Conservation (phyloP, 805 yeast species). For the Alloascoidea africana region DNA sequence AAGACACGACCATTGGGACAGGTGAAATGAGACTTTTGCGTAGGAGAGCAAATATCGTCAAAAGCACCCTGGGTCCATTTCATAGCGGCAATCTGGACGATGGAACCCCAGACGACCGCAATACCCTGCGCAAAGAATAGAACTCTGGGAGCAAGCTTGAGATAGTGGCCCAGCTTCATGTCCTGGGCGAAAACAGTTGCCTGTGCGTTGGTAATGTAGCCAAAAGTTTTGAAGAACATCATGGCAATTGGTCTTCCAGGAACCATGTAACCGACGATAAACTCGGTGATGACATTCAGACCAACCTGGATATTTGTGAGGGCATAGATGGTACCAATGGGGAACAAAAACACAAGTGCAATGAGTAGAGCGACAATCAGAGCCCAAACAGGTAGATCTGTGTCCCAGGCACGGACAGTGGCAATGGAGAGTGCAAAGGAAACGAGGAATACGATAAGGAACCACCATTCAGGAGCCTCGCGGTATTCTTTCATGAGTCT, state of each 20-base stretch:
- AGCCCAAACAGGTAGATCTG: constrained; percentile 48
- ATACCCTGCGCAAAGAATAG: constrained; percentile 35
- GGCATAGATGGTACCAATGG: constrained; percentile 46
- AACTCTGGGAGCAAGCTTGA: constrained; percentile 47
- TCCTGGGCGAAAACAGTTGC: constrained; percentile 39
- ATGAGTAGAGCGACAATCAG: constrained; percentile 40
- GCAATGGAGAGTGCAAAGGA: constrained; percentile 31
- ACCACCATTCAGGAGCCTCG: constrained; percentile 59
- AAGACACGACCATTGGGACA: constrained; percentile 31
- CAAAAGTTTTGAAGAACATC: constrained; percentile 46
- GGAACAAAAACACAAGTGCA: constrained; percentile 39
- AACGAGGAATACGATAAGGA: constrained; percentile 24
- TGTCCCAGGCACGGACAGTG: constrained; percentile 22
- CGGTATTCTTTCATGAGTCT: constrained; percentile 40
- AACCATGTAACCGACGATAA: constrained; percentile 47
- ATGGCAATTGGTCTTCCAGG: constrained; percentile 50
- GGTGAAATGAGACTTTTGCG: constrained; percentile 29
- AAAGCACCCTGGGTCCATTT: constrained; percentile 24
- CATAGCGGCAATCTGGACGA: constrained; percentile 27
- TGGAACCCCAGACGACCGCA: constrained; percentile 28
- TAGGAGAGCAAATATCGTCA: constrained; percentile 25
- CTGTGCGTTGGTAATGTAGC: constrained; percentile 36
- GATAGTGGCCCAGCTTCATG: constrained; percentile 50
- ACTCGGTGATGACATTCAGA: constrained; percentile 45
- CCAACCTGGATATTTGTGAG: constrained; percentile 47